A percentile compares a stretch with the other conserved stretches of the same genome.
Evolutionary conservation across 1,139 yeast species (phyloP).

Genomic region (Kurtzmaniella quercitrusa): DNA sequence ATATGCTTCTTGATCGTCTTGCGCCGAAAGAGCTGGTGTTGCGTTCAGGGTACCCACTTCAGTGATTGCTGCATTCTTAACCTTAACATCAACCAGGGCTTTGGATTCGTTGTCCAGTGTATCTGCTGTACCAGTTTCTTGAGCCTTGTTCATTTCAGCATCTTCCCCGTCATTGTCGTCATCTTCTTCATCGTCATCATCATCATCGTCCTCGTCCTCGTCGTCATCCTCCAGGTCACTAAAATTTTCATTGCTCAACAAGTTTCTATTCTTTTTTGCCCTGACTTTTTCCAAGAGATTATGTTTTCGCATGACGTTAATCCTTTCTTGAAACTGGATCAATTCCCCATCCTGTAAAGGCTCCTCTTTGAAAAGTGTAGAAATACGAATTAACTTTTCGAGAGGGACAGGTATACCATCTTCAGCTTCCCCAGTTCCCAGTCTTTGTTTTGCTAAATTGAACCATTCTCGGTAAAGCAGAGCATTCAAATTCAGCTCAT

Average conservation of each 20-base stretch:
- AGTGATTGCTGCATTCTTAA: background rate
- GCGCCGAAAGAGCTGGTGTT: slow-evolving; percentile 8
- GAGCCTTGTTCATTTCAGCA: slow-evolving; percentile 10
- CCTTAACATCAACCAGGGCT: background rate
- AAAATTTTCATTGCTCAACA: slow-evolving; percentile 44
- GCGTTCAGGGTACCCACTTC: background rate
- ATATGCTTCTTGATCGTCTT: slow-evolving; percentile 35
- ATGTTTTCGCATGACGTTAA: slow-evolving; percentile 42
- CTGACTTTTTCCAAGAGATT: slow-evolving; percentile 50
- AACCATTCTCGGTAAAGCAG: slow-evolving; percentile 58
- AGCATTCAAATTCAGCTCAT: slow-evolving; percentile 25
- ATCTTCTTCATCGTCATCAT: slow-evolving; percentile 18
- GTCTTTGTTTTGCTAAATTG: slow-evolving; percentile 31
- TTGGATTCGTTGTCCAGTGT: background rate
- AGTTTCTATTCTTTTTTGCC: slow-evolving; percentile 52
- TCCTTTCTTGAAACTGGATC: slow-evolving; percentile 40
- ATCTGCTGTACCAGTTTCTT: background rate
- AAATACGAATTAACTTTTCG: slow-evolving; percentile 32
- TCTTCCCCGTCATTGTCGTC: slow-evolving; percentile 12
- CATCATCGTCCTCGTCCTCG: slow-evolving; percentile 40
- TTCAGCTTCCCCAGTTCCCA: slow-evolving; percentile 30
- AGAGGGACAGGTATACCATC: slow-evolving; percentile 60
- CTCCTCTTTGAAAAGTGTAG: slow-evolving; percentile 43
- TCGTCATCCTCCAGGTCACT: slow-evolving; percentile 39
- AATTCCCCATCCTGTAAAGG: slow-evolving; percentile 49